phyloP scores from a whole-genome alignment of 2,329 filamentous ascomycete genomes.

The Aspergillus sp. region DNA sequence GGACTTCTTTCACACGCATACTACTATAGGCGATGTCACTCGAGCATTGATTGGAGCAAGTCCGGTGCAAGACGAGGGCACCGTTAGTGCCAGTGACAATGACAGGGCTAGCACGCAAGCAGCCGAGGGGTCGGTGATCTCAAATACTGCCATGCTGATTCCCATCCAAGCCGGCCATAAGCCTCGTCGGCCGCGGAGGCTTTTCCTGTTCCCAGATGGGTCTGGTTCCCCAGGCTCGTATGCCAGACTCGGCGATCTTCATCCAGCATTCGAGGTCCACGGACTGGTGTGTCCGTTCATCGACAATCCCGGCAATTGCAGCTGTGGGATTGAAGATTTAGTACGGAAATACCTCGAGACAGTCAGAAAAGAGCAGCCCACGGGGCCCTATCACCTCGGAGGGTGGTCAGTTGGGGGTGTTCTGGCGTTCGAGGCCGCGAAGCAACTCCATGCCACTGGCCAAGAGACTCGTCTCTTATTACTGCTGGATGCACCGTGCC shows the following conservation, averaged over 20 bases:
- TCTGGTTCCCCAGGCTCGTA: constrained; percentile 47
- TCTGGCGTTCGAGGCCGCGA: no score
- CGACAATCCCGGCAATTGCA: constrained; percentile 25
- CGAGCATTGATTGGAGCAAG: no score
- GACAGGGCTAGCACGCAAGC: no score
- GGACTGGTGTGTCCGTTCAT: constrained; percentile 10
- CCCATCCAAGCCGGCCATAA: no score
- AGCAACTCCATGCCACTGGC: no score
- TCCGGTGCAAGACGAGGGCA: no score
- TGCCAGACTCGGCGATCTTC: constrained; percentile 32
- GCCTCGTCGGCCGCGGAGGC: background rate
- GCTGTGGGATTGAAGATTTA: constrained; percentile 22
- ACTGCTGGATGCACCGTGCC: no score
- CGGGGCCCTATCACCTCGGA: constrained; percentile 58
- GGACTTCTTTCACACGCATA: background rate
- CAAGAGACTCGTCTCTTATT: no score
- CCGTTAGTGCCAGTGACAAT: no score
- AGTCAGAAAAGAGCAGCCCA: constrained; percentile 32
- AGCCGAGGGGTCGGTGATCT: no score
- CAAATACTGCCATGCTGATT: no score
- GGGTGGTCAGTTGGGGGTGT: constrained; percentile 56
- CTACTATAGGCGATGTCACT: no score
- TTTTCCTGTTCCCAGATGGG: constrained; percentile 45
- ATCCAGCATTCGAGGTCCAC: background rate
- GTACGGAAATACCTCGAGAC: constrained; percentile 28